Evolutionary conservation across 2,329 filamentous ascomycete species (phyloP).

Genomic region (Beauveria sp.): DNA sequence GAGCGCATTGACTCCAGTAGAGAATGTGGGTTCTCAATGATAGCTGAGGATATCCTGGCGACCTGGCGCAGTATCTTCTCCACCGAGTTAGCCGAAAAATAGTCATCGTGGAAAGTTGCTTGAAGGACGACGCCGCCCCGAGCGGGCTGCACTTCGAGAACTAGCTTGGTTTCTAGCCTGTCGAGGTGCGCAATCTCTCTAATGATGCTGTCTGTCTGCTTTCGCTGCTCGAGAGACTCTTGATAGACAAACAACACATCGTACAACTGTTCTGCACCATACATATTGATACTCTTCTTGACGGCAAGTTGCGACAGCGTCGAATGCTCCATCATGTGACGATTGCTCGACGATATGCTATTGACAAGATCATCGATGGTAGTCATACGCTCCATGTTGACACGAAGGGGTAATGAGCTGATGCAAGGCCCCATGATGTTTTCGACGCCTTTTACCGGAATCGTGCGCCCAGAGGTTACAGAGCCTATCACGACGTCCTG

Average conservation of each 20-base stretch:
- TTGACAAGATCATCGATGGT: conserved; percentile 54
- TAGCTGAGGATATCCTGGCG: conserved; percentile 35
- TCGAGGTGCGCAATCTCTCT: conserved; percentile 56
- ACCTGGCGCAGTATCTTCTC: conserved; percentile 54
- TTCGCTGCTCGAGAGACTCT: conserved; percentile 50
- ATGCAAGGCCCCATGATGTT: conserved; percentile 74
- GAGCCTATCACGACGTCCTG: conserved; percentile 67
- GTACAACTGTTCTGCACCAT: conserved; percentile 54
- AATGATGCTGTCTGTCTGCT: conserved; percentile 29
- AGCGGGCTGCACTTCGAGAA: conserved; percentile 67
- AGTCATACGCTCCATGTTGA: conserved; percentile 44
- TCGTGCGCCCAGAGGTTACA: conserved; percentile 72
- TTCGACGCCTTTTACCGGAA: conserved; percentile 65
- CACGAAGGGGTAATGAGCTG: conserved; percentile 63
- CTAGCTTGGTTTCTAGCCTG: conserved; percentile 65
- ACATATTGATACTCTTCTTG: conserved; percentile 48
- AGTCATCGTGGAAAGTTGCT: conserved; percentile 38
- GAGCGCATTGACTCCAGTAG: background rate
- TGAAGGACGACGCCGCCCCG: conserved; percentile 33
- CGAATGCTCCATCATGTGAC: conserved; percentile 56
- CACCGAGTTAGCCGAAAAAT: conserved; percentile 48
- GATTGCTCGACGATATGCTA: conserved; percentile 57
- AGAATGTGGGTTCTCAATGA: conserved; percentile 21
- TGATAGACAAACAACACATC: conserved; percentile 81
- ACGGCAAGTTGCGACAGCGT: conserved; percentile 62